A percentile compares a stretch with the other conserved stretches of the same genome.
Conservation (phyloP, 129 eudicot species). For the Gnaphalium uliginosum region DNA sequence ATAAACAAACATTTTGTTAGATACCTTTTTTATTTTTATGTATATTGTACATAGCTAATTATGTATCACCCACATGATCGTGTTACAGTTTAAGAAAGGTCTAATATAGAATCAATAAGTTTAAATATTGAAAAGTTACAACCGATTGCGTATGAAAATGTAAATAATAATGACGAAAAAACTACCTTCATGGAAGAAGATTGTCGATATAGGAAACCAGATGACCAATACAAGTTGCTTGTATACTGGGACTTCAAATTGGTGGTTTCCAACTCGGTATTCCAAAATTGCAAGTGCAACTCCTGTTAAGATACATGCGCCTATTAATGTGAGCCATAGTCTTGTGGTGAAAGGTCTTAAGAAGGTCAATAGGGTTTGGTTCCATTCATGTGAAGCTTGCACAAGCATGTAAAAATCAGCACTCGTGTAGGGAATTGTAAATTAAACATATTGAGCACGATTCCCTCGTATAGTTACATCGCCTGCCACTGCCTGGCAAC, state of each 20-base stretch:
- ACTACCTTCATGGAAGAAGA: slow-evolving; percentile 27
- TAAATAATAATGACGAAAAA: too few species aligned
- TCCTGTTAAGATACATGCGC: slow-evolving; percentile 1
- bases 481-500: slow-evolving; percentile 8
- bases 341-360: slow-evolving; percentile 19
- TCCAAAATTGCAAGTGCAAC: slow-evolving; percentile 24
- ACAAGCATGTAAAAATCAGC: slow-evolving; percentile 32
- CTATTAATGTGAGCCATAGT: slow-evolving; percentile 25
- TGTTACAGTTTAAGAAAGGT: background rate
- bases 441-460: slow-evolving; percentile 4
- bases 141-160: too few species aligned
- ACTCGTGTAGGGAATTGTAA: slow-evolving; percentile 18
- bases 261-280: slow-evolving; percentile 17
- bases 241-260: slow-evolving; percentile 4
- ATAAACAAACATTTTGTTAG: background rate
- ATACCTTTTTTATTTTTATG: background rate
- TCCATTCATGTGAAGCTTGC: slow-evolving; percentile 2
- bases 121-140: too few species aligned
- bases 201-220: slow-evolving; percentile 30
- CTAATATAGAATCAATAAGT: background rate
- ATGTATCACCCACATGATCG: too few species aligned
- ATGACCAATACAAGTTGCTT: slow-evolving; percentile 17
- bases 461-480: slow-evolving; percentile 10
- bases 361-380: slow-evolving; percentile 26
- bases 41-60: background rate